Evolutionary conservation across 441 rosid species (phyloP).

Genomic region (Pelargonium citronellum): DNA sequence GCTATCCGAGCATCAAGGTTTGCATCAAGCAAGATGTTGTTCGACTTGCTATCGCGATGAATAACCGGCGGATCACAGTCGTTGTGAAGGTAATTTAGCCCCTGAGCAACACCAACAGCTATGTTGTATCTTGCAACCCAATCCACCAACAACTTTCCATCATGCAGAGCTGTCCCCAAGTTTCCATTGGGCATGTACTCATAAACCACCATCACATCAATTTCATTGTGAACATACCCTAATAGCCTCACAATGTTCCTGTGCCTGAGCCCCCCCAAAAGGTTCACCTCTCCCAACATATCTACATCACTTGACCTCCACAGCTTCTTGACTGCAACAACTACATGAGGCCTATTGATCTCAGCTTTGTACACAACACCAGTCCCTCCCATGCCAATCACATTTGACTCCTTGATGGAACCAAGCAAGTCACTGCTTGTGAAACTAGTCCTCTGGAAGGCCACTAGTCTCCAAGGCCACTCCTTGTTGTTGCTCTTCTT

Average conservation of each 20-base stretch:
- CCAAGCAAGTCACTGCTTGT: slow-evolving; percentile 56
- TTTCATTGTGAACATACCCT: slow-evolving; percentile 69
- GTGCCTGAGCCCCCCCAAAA: slow-evolving; percentile 63
- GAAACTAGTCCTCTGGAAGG: slow-evolving; percentile 64
- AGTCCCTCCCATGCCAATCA: slow-evolving; percentile 69
- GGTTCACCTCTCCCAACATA: slow-evolving; percentile 52
- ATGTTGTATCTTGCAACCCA: slow-evolving; percentile 73
- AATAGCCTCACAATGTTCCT: slow-evolving; percentile 59
- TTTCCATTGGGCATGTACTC: slow-evolving; percentile 78
- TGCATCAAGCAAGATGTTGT: slow-evolving; percentile 60
- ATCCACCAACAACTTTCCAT: slow-evolving; percentile 47
- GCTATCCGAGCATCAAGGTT: slow-evolving; percentile 67
- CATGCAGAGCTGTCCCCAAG: slow-evolving; percentile 59
- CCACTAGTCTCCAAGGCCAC: slow-evolving; percentile 81
- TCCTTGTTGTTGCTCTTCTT: slow-evolving; percentile 39
- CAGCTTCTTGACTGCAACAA: slow-evolving; percentile 71
- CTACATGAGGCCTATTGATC: slow-evolving; percentile 42
- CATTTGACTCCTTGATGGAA: slow-evolving; percentile 58
- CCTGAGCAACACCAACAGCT: slow-evolving; percentile 75
- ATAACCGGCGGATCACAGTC: slow-evolving; percentile 67
- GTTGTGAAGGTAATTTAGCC: slow-evolving; percentile 64
- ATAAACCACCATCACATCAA: slow-evolving; percentile 60
- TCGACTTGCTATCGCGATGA: slow-evolving; percentile 77
- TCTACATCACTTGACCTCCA: slow-evolving; percentile 53
- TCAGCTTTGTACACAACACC: slow-evolving; percentile 80